Evolutionary conservation across 1,139 yeast genomes (phyloP).

Genomic region (Trichomonascaceae sp.): DNA sequence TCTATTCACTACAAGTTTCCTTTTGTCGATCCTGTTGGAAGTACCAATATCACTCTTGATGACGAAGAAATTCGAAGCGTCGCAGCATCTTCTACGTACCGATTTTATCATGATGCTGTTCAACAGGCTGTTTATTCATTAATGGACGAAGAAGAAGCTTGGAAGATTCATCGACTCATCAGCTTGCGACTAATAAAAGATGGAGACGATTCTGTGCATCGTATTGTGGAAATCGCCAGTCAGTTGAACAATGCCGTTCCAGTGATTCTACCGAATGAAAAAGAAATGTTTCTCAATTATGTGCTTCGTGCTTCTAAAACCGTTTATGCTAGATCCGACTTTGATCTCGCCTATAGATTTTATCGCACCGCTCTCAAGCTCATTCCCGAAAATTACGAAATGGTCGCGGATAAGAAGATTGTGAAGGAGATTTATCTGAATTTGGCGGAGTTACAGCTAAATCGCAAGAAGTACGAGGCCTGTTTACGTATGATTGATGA

Average conservation of each 20-base stretch:
- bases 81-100: conserved; percentile 36
- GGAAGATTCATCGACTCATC: conserved; percentile 37
- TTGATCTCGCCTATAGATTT: conserved; percentile 27
- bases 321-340: conserved; percentile 28
- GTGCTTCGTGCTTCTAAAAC: conserved; percentile 26
- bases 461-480: conserved; percentile 23
- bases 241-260: conserved; percentile 27
- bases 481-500: conserved; percentile 22
- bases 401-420: conserved; percentile 17
- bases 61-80: conserved; percentile 35
- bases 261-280: conserved; percentile 24
- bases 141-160: conserved; percentile 29
- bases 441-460: conserved; percentile 25
- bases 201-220: conserved; percentile 20
- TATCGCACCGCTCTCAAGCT: conserved; percentile 24
- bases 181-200: conserved; percentile 39
- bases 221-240: conserved; percentile 27
- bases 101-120: conserved; percentile 34
- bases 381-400: conserved; percentile 14
- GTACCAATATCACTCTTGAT: conserved; percentile 30
- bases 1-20: conserved; percentile 47
- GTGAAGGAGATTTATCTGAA: conserved; percentile 23
- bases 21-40: conserved; percentile 36
- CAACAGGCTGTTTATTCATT: conserved; percentile 36
- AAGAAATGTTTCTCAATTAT: conserved; percentile 21